Conservation (phyloP, 2,329 filamentous ascomycete genomes). For the Xylaria hypoxylon region DNA sequence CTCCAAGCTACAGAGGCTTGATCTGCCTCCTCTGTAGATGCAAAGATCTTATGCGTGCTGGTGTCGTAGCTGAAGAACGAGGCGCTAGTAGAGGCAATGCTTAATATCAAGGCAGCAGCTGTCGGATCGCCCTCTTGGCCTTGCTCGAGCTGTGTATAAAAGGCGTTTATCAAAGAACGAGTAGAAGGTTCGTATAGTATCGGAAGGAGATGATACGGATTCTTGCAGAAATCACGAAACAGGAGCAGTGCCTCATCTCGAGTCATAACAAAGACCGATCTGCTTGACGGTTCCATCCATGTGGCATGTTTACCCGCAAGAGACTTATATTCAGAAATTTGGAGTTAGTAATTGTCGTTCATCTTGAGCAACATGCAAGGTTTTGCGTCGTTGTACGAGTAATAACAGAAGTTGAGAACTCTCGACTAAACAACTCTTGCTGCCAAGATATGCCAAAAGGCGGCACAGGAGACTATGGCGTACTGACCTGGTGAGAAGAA, state of each 20-base stretch:
- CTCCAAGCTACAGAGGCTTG: constrained; percentile 37
- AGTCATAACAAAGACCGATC: constrained; percentile 39
- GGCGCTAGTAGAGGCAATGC: constrained; percentile 48
- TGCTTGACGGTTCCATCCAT: background rate
- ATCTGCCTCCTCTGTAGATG: constrained; percentile 39
- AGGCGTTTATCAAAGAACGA: constrained; percentile 34
- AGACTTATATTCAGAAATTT: background rate
- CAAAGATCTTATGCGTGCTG: constrained; percentile 29
- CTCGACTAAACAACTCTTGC: background rate
- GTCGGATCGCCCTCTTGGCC: constrained; percentile 37
- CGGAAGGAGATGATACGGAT: constrained; percentile 45
- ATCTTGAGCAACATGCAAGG: background rate
- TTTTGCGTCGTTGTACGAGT: background rate
- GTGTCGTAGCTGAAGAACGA: constrained; percentile 45
- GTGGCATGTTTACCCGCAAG: background rate
- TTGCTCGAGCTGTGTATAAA: constrained; percentile 40
- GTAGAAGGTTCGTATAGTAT: constrained; percentile 46
- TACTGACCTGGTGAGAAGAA: constrained; percentile 24
- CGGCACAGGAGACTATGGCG: too few species aligned
- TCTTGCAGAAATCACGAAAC: constrained; percentile 46
- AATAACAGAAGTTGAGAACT: background rate
- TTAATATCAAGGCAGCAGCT: constrained; percentile 45
- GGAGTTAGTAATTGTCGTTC: background rate
- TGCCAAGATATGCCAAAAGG: background rate
- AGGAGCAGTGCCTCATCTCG: constrained; percentile 46